These are phyloP conservation scores for Penicillium turbatum DNA, from an alignment of 495 filamentous ascomycete genomes.

Conservation along the genomic window DNA sequence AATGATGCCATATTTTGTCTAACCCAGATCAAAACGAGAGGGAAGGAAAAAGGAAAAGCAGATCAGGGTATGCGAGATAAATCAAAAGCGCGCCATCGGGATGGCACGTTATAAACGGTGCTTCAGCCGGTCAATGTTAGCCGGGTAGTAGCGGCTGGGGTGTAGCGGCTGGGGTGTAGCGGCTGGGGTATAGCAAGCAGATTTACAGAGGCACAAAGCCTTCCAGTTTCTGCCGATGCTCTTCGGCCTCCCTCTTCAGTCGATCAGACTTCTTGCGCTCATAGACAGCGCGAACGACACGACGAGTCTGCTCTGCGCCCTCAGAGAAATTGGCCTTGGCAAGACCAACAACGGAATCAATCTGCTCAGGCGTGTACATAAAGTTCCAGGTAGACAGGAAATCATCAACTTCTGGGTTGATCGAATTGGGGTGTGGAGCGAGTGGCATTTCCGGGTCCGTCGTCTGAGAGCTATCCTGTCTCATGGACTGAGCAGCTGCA, in stretches of 20 bases:
- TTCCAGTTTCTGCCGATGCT: constrained; percentile 39
- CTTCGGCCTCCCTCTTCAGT: constrained; percentile 52
- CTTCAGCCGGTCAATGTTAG: too few relatives aligned
- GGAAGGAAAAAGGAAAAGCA: neutral
- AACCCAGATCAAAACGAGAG: neutral
- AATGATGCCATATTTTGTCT: neutral
- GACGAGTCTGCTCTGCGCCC: constrained; percentile 68
- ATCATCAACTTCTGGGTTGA: constrained; percentile 73
- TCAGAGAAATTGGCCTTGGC: constrained; percentile 83
- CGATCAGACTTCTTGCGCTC: constrained; percentile 78
- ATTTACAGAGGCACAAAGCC: constrained; percentile 35
- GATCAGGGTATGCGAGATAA: neutral
- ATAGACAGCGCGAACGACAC: constrained; percentile 84
- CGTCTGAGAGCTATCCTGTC: constrained; percentile 12
- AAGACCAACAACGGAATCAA: constrained; percentile 75
- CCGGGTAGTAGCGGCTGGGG: too few relatives aligned
- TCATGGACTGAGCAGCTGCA: constrained; percentile 19
- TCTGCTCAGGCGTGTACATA: constrained; percentile 80
- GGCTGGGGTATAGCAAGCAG: too few relatives aligned
- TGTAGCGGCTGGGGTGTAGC: too few relatives aligned
- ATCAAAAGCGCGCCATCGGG: too few relatives aligned
- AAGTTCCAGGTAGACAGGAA: constrained; percentile 98
- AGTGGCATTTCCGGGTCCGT: constrained; percentile 22
- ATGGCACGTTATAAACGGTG: too few relatives aligned
- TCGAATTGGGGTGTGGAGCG: constrained; percentile 57